Conservation (phyloP, 192 early-diverging fungal species). For the Rhizoclosmatium sp. region DNA sequence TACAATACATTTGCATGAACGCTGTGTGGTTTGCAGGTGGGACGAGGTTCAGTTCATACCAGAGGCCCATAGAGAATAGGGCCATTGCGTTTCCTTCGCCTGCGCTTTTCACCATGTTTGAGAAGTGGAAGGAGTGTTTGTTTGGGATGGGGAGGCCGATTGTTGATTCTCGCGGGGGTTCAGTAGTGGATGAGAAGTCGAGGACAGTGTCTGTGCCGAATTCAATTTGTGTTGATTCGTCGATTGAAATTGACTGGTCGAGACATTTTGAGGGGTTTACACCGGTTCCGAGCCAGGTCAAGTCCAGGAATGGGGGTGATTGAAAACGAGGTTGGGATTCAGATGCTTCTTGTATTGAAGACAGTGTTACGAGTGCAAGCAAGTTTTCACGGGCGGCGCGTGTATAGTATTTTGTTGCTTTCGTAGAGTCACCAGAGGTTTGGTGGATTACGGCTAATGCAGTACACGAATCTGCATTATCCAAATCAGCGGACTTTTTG, state of each 20-base stretch:
- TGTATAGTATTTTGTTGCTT: neutral
- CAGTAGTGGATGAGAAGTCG: neutral
- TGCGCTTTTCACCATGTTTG: neutral
- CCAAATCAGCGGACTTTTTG: neutral
- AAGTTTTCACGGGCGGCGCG: neutral
- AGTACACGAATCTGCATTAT: neutral
- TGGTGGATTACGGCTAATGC: neutral
- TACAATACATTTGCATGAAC: neutral
- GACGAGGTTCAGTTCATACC: neutral
- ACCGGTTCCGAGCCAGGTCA: too few species aligned
- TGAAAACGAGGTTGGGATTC: neutral
- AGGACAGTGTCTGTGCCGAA: neutral
- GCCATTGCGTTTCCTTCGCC: neutral
- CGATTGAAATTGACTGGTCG: neutral
- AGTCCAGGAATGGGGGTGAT: too few species aligned
- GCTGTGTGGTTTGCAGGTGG: neutral
- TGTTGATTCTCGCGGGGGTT: neutral
- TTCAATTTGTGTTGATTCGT: neutral
- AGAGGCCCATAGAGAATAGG: neutral
- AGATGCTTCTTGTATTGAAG: neutral
- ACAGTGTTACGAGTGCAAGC: neutral
- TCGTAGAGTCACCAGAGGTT: neutral
- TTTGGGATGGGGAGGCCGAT: neutral
- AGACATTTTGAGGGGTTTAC: too few species aligned
- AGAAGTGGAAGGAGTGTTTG: neutral